Conservation (phyloP, 1,284 basidiomycete genomes). For the Ganoderma sinense region DNA sequence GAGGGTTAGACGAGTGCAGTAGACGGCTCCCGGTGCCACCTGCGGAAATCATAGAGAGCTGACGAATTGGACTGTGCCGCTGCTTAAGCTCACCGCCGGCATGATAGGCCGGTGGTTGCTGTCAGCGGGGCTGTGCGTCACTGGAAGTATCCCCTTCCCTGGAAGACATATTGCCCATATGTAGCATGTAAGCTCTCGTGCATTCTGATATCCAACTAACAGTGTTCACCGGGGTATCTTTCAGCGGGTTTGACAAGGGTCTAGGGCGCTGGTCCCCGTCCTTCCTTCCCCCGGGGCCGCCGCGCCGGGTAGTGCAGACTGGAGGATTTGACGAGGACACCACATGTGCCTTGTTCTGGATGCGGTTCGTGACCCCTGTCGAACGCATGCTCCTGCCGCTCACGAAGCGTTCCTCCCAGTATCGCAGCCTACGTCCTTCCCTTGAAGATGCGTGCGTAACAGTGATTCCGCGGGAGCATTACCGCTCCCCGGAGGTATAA, state of each 20-base stretch:
- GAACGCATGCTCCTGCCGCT: not conserved
- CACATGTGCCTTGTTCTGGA: not conserved
- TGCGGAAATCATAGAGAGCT: not conserved
- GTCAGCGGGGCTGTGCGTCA: not conserved
- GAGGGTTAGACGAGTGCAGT: not conserved
- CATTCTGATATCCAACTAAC: not conserved
- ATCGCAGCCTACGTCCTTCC: not conserved
- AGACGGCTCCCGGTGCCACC: not conserved
- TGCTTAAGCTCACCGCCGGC: no score
- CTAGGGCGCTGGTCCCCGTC: not conserved
- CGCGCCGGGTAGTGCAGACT: no score
- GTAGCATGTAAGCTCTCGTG: not conserved
- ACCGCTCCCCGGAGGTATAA: not conserved
- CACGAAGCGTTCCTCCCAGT: not conserved
- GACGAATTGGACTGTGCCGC: no score
- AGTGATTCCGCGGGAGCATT: not conserved
- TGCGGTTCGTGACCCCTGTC: not conserved
- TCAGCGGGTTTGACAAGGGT: not conserved
- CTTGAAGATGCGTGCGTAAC: not conserved
- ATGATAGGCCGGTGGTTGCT: not conserved
- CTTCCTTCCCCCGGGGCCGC: not conserved
- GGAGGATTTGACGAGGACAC: no score
- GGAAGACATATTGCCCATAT: not conserved
- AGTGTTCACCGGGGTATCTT: not conserved
- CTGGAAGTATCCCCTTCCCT: not conserved